phyloP scores from a whole-genome alignment of 805 yeast species.

The Candida piceae region DNA sequence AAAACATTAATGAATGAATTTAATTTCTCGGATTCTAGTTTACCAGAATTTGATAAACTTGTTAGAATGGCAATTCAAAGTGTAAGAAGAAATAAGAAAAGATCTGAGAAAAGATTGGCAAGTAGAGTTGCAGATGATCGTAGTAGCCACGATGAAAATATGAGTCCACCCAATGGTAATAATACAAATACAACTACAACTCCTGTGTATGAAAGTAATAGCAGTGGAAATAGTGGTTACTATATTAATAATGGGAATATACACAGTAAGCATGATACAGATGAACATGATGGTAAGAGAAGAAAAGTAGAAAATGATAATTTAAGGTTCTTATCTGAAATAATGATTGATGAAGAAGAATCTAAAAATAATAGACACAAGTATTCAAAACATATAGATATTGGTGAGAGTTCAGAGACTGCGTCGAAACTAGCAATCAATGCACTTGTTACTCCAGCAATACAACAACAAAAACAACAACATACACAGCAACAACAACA shows the following conservation, averaged over 20 bases:
- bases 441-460: slow-evolving; percentile 39
- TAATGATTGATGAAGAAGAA: slow-evolving; percentile 22
- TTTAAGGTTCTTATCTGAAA: slow-evolving; percentile 22
- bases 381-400: slow-evolving; percentile 13
- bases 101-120: slow-evolving; percentile 43
- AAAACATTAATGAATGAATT: slow-evolving; percentile 72
- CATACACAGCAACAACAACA: neutral
- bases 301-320: slow-evolving; percentile 16
- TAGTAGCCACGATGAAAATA: neutral
- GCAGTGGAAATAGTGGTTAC: neutral
- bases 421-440: slow-evolving; percentile 43
- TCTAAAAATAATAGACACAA: slow-evolving; percentile 24
- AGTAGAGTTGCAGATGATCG: slow-evolving; percentile 14
- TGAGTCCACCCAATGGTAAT: neutral
- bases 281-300: slow-evolving; percentile 1
- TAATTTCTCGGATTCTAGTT: slow-evolving; percentile 52
- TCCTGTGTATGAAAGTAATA: too few species aligned
- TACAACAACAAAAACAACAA: slow-evolving; percentile 6
- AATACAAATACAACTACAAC: too few species aligned
- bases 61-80: slow-evolving; percentile 94
- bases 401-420: slow-evolving; percentile 19
- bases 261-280: neutral
- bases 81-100: slow-evolving; percentile 79
- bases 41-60: slow-evolving; percentile 77
- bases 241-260: neutral